phyloP scores from a whole-genome alignment of 129 eudicot genomes.

The Kitagawia praeruptora region DNA sequence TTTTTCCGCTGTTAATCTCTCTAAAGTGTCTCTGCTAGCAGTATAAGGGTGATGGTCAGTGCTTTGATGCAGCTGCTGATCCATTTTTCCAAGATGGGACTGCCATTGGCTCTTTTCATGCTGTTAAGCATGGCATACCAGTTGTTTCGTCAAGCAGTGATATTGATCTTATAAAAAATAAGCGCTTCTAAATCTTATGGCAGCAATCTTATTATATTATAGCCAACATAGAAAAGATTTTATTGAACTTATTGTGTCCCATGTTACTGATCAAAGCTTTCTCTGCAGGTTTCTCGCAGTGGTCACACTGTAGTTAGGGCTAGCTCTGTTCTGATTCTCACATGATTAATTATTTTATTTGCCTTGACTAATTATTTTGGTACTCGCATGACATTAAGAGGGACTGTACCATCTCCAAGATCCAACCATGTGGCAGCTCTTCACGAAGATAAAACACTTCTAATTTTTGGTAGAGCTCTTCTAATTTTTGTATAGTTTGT shows the following conservation, averaged over 20 bases:
- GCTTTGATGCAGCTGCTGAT: too few species aligned
- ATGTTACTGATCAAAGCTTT: slow-evolving; percentile 9
- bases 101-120: too few species aligned
- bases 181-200: neutral
- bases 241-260: neutral
- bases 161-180: neutral
- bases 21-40: too few species aligned
- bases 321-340: slow-evolving; percentile 62
- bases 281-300: slow-evolving; percentile 70
- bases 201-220: neutral
- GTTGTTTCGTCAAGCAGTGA: neutral
- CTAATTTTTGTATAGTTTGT: slow-evolving; percentile 48
- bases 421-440: slow-evolving; percentile 91
- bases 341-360: too few species aligned
- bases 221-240: neutral
- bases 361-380: slow-evolving; percentile 9
- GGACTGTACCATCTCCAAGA: slow-evolving; percentile 88
- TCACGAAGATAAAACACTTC: slow-evolving; percentile 80
- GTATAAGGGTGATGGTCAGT: too few species aligned
- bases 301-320: slow-evolving; percentile 92
- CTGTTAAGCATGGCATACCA: too few species aligned
- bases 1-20: too few species aligned
- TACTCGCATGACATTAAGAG: slow-evolving; percentile 33
- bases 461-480: slow-evolving; percentile 85
- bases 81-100: too few species aligned